Evolutionary conservation across 495 filamentous ascomycete genomes (phyloP), one percentile per base, ranked within the genome.

Genomic region (Neurospora tetraspora): DNA sequence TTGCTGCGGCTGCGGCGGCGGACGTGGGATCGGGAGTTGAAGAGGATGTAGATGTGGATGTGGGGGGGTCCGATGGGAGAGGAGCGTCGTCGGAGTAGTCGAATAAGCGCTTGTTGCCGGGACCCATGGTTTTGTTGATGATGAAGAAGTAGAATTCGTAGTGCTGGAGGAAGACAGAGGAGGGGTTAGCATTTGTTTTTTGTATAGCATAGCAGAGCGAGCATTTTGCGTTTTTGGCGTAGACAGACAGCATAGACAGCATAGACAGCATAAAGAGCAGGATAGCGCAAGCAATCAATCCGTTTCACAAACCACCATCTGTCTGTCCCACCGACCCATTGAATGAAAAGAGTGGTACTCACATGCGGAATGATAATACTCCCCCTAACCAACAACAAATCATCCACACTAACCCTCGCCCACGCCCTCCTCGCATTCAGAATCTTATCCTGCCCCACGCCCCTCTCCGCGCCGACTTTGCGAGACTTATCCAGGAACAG

Each of bases 141-240:
- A 98, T 92, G 82, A 98, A 98, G 83, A 96, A 94, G 79, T 98
- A 94, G 78, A 98, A 92, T 71, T 97, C 94, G 77, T 96, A 97
- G 81, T 99, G 96, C 94, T 97, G 6, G 18, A 74, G 34, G 4
- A 7, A 39, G 69, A 31, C n/a, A n/a, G n/a, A n/a, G n/a, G n/a
- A 7, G 69, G 69, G 72, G 76, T 81, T 69, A 80, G 74, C 74
- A 59, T 20, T 70, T 43, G 38, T 7, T 5, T 16, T 27, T 71
- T 39, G 68, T 47, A 53, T 2, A 27, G 27, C 14, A 61, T 61
- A 1, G 47, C 1, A 61, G 31, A 5, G 53, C 6, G 53, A 61
- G 53, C 14, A 61, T 31, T 31, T 20, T 12, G 39, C 20, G 11
- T 27, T 20, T 20, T 14, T 12, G 42, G 31, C 70, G 31, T 59